phyloP scores from a whole-genome alignment of 805 yeast species.

The Candida sanyiensis region DNA sequence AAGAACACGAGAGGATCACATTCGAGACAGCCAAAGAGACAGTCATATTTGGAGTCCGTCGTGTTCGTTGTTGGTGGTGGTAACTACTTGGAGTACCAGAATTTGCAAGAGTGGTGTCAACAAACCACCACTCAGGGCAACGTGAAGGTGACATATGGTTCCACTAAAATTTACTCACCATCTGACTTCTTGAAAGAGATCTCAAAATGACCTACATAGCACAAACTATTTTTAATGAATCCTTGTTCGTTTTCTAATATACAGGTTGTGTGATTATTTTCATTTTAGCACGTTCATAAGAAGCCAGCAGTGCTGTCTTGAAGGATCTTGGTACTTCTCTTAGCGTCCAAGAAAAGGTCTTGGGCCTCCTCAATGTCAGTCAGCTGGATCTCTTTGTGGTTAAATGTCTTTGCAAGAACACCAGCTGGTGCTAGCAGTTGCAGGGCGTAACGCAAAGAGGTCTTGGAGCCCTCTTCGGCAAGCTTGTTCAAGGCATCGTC shows the following conservation, averaged over 20 bases:
- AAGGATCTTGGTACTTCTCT: constrained; percentile 69
- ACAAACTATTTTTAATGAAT: neutral
- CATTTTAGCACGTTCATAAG: constrained; percentile 22
- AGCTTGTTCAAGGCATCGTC: constrained; percentile 69
- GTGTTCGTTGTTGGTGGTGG: constrained; percentile 98
- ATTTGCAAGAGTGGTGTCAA: constrained; percentile 81
- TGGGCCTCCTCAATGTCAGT: constrained; percentile 83
- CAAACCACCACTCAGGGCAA: constrained; percentile 32
- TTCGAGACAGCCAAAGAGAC: constrained; percentile 82
- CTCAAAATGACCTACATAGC: neutral
- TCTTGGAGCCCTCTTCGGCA: constrained; percentile 66
- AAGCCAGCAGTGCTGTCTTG: constrained; percentile 29
- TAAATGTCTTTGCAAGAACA: constrained; percentile 66
- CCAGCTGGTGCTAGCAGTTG: constrained; percentile 91
- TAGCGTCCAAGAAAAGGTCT: constrained; percentile 76
- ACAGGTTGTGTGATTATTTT: constrained; percentile 2
- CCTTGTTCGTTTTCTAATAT: constrained; percentile 6
- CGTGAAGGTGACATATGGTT: constrained; percentile 70
- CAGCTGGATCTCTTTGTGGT: constrained; percentile 60
- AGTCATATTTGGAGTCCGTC: constrained; percentile 70
- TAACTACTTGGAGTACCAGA: constrained; percentile 88
- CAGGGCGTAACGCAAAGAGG: constrained; percentile 86
- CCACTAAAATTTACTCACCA: constrained; percentile 73
- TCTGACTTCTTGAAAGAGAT: constrained; percentile 64
- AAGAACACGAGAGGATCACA: constrained; percentile 80